Percentiles rank a stretch among this genome's conserved stretches.
phyloP scores from a whole-genome alignment of 2,329 filamentous ascomycete genomes.

The Passalora sequoiae region DNA sequence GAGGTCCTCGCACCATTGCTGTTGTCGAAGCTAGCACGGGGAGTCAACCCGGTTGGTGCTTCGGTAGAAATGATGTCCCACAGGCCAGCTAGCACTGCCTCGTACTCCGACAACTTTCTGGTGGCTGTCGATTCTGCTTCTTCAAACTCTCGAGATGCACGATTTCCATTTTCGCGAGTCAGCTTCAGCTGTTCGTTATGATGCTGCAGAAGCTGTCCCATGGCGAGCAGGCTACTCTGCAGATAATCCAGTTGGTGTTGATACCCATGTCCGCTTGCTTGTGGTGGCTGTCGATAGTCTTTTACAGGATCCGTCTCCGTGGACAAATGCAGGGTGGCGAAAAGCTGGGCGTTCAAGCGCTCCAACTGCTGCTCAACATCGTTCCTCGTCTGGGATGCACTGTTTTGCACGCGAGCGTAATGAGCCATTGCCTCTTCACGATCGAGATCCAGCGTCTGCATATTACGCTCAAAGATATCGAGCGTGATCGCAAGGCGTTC shows the following conservation, averaged over 20 bases:
- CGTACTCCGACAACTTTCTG: constrained; percentile 52
- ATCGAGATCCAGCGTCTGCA: constrained; percentile 26
- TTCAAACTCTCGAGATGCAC: constrained; percentile 14
- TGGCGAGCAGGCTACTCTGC: constrained; percentile 51
- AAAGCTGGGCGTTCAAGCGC: constrained; percentile 29
- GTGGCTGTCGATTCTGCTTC: constrained; percentile 23
- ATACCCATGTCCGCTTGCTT: constrained; percentile 52
- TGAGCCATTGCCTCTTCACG: constrained; percentile 25
- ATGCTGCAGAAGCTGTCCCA: constrained; percentile 31
- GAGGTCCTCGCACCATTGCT: constrained; percentile 24
- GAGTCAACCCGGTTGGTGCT: constrained; percentile 41
- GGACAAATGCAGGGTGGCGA: constrained; percentile 36
- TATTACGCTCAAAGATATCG: constrained; percentile 25
- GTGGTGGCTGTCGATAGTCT: constrained; percentile 54
- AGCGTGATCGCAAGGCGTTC: constrained; percentile 24
- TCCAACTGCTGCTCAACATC: constrained; percentile 32
- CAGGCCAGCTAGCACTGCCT: constrained; percentile 46
- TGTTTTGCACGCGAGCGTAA: constrained; percentile 24
- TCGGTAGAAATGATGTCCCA: constrained; percentile 50
- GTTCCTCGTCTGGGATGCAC: constrained; percentile 19
- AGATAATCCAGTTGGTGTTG: constrained; percentile 66
- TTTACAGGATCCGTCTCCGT: constrained; percentile 49
- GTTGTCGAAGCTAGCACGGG: constrained; percentile 53
- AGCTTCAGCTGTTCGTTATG: constrained; percentile 27
- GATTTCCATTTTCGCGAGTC: constrained; percentile 9